A percentile compares a stretch with the other conserved stretches of the same genome.
Evolutionary conservation across 108 stramenopile genomes (phyloP).

Genomic region (Parietichytrium sp.): DNA sequence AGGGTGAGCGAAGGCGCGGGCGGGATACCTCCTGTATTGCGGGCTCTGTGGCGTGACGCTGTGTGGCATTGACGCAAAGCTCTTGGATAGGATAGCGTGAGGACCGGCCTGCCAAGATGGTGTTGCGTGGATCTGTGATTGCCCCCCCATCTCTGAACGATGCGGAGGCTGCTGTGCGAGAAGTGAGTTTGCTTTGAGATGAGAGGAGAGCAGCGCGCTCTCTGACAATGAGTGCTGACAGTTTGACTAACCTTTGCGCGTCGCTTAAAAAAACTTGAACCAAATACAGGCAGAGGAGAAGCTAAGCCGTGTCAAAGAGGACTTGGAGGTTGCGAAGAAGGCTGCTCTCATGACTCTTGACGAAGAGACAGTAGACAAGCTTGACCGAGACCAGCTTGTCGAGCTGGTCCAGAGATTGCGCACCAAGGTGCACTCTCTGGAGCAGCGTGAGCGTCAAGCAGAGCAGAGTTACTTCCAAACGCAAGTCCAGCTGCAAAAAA

Average conservation of each 20-base stretch:
- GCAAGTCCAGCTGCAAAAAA: not conserved
- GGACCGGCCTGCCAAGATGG: not conserved
- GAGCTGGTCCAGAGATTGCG: not conserved
- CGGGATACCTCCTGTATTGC: too few relatives aligned
- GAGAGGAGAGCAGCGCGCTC: too few relatives aligned
- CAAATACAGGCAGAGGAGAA: not conserved
- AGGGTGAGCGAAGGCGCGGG: not conserved
- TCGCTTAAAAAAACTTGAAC: too few relatives aligned
- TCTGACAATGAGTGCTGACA: too few relatives aligned
- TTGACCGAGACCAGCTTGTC: not conserved
- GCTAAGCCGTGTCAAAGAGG: constrained; percentile 8
- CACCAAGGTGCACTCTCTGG: not conserved
- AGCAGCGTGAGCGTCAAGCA: not conserved
- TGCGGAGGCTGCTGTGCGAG: constrained; percentile 19
- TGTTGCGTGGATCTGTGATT: constrained; percentile 10
- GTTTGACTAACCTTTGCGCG: too few relatives aligned
- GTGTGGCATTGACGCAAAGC: too few relatives aligned
- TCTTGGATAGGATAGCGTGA: not conserved
- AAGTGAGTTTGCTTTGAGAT: too few relatives aligned
- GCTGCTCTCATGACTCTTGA: not conserved
- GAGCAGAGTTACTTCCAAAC: not conserved
- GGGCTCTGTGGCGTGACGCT: too few relatives aligned
- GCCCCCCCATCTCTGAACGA: constrained; percentile 24
- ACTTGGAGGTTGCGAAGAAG: constrained; percentile 10
- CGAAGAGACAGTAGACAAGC: not conserved